These are phyloP conservation scores for Striga asiatica DNA, from an alignment of 257 asterid genomes.

Conservation along the genomic window DNA sequence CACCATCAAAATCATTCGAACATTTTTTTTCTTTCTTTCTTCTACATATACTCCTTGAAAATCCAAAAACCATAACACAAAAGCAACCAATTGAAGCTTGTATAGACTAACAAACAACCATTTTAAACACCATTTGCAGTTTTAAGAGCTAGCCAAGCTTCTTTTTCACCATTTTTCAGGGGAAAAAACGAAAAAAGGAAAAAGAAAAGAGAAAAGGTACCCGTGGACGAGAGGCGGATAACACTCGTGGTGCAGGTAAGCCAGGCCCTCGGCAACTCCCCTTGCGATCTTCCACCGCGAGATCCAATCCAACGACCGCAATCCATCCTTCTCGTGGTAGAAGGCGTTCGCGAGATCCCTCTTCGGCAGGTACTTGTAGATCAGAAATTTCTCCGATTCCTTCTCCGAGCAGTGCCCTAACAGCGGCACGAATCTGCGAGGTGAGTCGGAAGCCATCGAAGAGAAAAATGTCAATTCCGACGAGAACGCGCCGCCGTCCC, in stretches of 20 bases:
- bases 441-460: background rate
- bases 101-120: background rate
- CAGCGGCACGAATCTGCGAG: conserved; percentile 35
- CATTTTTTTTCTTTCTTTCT: too few species aligned
- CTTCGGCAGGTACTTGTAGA: conserved; percentile 38
- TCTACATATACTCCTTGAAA: too few species aligned
- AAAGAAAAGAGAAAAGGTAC: too few species aligned
- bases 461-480: conserved; percentile 34
- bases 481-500: conserved; percentile 22
- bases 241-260: conserved; percentile 26
- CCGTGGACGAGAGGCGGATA: background rate
- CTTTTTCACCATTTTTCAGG: too few species aligned
- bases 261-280: conserved; percentile 47
- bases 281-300: conserved; percentile 45
- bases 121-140: too few species aligned
- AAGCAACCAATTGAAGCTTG: too few species aligned
- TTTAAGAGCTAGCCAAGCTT: too few species aligned
- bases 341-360: conserved; percentile 41
- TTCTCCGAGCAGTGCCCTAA: conserved; percentile 40
- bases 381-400: conserved; percentile 32
- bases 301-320: conserved; percentile 45
- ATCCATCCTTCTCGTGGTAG: conserved; percentile 22
- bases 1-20: too few species aligned
- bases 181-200: too few species aligned
- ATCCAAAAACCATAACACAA: too few species aligned